Conservation (phyloP, 495 filamentous ascomycete genomes). For the Lepidopterella palustris region DNA sequence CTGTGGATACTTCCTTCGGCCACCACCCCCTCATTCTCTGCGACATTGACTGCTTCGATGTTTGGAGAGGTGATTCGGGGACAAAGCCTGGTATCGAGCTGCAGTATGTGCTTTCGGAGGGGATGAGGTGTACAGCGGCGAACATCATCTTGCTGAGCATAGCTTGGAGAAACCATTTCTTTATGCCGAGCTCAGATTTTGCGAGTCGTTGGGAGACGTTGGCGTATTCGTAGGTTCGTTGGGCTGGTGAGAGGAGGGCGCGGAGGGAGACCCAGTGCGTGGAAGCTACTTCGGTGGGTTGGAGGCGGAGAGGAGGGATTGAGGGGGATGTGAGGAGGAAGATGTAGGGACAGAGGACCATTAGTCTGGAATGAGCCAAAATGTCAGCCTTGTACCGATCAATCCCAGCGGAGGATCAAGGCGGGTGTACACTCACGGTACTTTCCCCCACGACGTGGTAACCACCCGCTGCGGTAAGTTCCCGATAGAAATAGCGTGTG, state of each 20-base stretch:
- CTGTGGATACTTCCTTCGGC: too few species aligned
- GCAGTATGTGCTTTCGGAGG: conserved; percentile 55
- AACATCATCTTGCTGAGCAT: conserved; percentile 66
- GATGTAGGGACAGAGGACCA: conserved; percentile 73
- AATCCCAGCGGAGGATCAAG: background rate
- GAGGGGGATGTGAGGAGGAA: conserved; percentile 56
- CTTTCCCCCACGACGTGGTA: conserved; percentile 64
- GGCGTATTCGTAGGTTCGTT: conserved; percentile 57
- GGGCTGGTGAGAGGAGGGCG: conserved; percentile 54
- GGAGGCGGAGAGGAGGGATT: conserved; percentile 54
- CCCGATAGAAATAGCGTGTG: conserved; percentile 52
- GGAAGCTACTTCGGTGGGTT: conserved; percentile 67
- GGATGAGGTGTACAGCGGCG: conserved; percentile 58
- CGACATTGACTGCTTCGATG: conserved; percentile 8
- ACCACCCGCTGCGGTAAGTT: conserved; percentile 68
- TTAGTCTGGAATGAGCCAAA: conserved; percentile 44
- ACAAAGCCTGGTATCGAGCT: conserved; percentile 45
- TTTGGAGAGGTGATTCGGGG: conserved; percentile 1
- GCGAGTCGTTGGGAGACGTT: conserved; percentile 62
- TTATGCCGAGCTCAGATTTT: conserved; percentile 44
- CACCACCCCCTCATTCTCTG: background rate
- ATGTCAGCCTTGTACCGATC: conserved; percentile 1
- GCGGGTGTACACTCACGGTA: conserved; percentile 58
- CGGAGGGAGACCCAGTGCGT: conserved; percentile 71
- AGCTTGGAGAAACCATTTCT: conserved; percentile 46